phyloP scores from a whole-genome alignment of 768 basidiomycete genomes.

The Sarcodon sp. region DNA sequence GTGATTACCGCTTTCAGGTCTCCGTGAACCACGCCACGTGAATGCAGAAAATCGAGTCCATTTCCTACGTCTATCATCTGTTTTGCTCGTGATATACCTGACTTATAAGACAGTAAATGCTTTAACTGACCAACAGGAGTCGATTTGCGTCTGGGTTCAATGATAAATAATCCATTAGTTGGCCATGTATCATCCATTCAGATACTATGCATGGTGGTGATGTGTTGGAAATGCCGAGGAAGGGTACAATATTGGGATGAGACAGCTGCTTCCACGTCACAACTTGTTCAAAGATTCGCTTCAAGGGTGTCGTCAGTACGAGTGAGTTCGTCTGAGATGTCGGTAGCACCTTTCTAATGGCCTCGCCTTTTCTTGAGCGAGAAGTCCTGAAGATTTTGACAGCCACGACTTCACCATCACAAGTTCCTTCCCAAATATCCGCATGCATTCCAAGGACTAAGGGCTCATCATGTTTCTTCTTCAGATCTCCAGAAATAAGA shows the following conservation, averaged over 20 bases:
- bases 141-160: too few relatives aligned
- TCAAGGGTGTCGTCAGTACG: not conserved
- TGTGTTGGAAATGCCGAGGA: not conserved
- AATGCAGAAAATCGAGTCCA: constrained; percentile 5
- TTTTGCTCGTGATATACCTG: too few relatives aligned
- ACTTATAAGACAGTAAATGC: too few relatives aligned
- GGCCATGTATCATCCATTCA: not conserved
- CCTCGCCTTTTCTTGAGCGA: not conserved
- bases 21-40: constrained; percentile 3
- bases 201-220: not conserved
- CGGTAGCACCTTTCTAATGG: not conserved
- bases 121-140: too few relatives aligned
- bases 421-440: not conserved
- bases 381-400: not conserved
- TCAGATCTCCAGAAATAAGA: too few relatives aligned
- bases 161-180: not conserved
- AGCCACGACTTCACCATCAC: not conserved
- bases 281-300: not conserved
- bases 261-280: not conserved
- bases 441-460: not conserved
- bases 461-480: too few relatives aligned
- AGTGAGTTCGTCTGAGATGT: not conserved
- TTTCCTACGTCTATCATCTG: constrained; percentile 3
- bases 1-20: constrained; percentile 4
- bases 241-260: not conserved